phyloP scores from a whole-genome alignment of 1,284 basidiomycete species.

The Microbotryum violaceum region DNA sequence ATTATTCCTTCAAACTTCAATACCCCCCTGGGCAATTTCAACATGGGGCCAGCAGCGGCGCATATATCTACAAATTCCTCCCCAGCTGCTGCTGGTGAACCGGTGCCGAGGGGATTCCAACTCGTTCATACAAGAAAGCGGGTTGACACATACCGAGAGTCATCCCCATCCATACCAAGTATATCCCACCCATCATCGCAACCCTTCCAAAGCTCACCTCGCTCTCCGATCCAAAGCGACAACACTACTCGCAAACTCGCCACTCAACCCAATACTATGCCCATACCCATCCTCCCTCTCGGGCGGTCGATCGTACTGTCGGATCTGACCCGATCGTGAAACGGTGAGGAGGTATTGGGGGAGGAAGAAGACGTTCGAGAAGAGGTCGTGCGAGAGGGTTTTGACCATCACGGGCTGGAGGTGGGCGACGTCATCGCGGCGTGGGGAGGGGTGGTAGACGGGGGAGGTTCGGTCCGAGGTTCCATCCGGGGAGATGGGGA shows the following conservation, averaged over 20 bases:
- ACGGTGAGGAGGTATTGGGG: constrained; percentile 14
- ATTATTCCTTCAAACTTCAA: too few relatives aligned
- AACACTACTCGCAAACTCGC: constrained; percentile 22
- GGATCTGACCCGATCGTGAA: constrained; percentile 18
- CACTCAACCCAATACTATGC: constrained; percentile 7
- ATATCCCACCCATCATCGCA: neutral
- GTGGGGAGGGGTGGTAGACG: constrained; percentile 64
- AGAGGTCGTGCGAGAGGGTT: constrained; percentile 24
- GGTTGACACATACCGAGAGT: too few relatives aligned
- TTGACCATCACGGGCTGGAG: constrained; percentile 79
- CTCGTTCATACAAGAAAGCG: neutral
- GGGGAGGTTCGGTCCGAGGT: constrained; percentile 10
- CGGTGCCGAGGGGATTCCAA: neutral
- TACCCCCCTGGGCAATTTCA: too few relatives aligned
- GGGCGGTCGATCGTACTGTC: constrained; percentile 27
- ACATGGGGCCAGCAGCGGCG: too few relatives aligned
- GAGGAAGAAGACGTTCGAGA: constrained; percentile 11
- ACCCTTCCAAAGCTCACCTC: constrained; percentile 4
- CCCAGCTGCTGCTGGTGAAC: too few relatives aligned
- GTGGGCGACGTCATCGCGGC: constrained; percentile 77
- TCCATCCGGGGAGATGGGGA: neutral
- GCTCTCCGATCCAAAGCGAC: constrained; percentile 22
- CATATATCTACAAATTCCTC: too few relatives aligned
- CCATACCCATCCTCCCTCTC: constrained; percentile 3
- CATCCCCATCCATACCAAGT: neutral